Base-by-base conservation (phyloP, 78 protist genomes). In the Cavenderia fasciculata region DNA sequence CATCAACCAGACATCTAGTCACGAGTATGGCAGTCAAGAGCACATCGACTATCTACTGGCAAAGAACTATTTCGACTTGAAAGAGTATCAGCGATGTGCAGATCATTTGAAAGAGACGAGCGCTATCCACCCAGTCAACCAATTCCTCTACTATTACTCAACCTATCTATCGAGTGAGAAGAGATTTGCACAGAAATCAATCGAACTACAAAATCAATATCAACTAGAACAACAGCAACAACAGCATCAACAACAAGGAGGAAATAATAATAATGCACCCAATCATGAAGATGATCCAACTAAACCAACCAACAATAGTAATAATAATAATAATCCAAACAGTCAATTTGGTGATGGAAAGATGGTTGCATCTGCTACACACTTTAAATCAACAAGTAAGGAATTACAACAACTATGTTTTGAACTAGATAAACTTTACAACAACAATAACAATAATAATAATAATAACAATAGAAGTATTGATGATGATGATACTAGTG, bases 101-200 rank as follows among this genome's bases (percentile, higher is more conserved):
- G 88, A 87, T 65, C 34, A 38, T 3, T 36, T 87, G 6, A n/a
- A n/a, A n/a, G n/a, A n/a, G n/a, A n/a, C n/a, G n/a, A n/a, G n/a
- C n/a, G n/a, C n/a, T n/a, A n/a, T n/a, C n/a, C n/a, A n/a, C n/a
- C 2, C 7, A 3, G 23, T 19, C 11, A 5, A 51, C 0, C 31
- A 63, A 4, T 87, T 87, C 21, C 65, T 87, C 5, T 33, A 72
- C n/a, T 70, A 43, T 8, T 87, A 87, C 52, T 47, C 86, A 14
- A 33, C 68, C 23, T 87, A 74, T 87, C 27, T 87, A 21, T 74
- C 93, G 11, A 47, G 57, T 33, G 93, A 87, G 74, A 87, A 87
- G 57, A 61, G 86, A 31, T 44, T 12, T 23, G 74, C 70, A 29
- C 85, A 86, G 11, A 77, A 86, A 14, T 49, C n/a, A n/a, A 61